Evolutionary conservation across 192 early-diverging fungal genomes (phyloP), one percentile per base, ranked within the genome.

Genomic region (Spinellus fusiger): DNA sequence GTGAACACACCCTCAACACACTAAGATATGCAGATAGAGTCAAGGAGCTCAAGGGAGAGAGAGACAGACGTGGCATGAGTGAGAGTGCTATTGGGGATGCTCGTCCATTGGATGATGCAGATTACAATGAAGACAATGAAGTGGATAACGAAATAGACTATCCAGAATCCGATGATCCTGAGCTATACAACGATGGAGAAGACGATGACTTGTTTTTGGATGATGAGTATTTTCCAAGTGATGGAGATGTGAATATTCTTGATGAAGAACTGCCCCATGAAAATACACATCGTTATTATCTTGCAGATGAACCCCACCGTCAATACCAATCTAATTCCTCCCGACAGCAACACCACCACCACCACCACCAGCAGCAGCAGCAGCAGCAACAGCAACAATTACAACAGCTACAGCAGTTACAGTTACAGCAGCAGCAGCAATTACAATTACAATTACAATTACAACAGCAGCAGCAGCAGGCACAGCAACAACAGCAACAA

Each of bases 1-100:
- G 85, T 56, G 97, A 99, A 58, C 93, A 99, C 70, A 92, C 93
- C 1, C 77, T 99, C 23, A 99, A 99, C 62, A 99, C 97, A 0
- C 77, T 99, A 55, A 85, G 95, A 18, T 99, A 99, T 72, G 94
- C 95, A 4, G 95, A 98, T 72, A 83, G 74, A 23, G 74, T 76
- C 4, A 77, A 77, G 32, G 76, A 77, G 29, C 58, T 77, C 3
- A 77, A 77, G 57, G 73, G 73, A 6, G 76, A 77, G 54, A 57
- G 70, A 44, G 70, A 74, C 49, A 66, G 64, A 27, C 67, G 63
- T 3, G 62, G 25, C 3, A 44, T 44, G 76, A 77, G 55, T 58
- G 70, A 44, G 66, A 74, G 48, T 62, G 64, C 16, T 60, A 62
- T 10, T 56, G 25, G 31, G 9, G 34, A 61, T 8, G 5, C 22